Conservation (phyloP, 768 basidiomycete species). For the Gloeopeniophorella convolvens region DNA sequence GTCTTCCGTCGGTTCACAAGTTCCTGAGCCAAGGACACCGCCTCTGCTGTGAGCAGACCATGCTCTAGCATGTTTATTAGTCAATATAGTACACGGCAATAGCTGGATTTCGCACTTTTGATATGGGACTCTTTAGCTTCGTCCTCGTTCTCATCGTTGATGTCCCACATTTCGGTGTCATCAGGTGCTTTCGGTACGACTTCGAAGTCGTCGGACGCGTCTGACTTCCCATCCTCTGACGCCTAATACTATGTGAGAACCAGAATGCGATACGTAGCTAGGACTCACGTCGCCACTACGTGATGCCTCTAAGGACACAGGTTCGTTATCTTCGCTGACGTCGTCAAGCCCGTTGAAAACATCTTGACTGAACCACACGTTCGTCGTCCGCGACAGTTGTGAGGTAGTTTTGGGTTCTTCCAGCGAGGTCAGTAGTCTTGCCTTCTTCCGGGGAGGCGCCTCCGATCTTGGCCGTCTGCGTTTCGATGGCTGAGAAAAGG, state of each 20-base stretch:
- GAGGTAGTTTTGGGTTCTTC: conserved; percentile 31
- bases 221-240: conserved; percentile 17
- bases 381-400: conserved; percentile 48
- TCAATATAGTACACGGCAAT: not conserved
- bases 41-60: conserved; percentile 82
- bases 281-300: conserved; percentile 13
- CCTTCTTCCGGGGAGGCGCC: conserved; percentile 39
- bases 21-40: conserved; percentile 84
- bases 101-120: conserved; percentile 43
- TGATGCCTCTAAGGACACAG: conserved; percentile 21
- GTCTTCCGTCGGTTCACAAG: conserved; percentile 89
- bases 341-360: conserved; percentile 67
- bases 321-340: conserved; percentile 28
- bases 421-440: conserved; percentile 45
- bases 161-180: conserved; percentile 70
- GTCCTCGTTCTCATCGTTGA: conserved; percentile 70
- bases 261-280: not conserved
- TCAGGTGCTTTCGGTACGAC: conserved; percentile 56
- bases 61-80: conserved; percentile 43
- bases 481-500: conserved; percentile 30
- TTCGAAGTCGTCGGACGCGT: conserved; percentile 63
- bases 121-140: conserved; percentile 58
- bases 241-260: conserved; percentile 1
- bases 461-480: conserved; percentile 31
- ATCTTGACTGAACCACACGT: conserved; percentile 95